phyloP scores from a whole-genome alignment of 805 yeast species.

The Lipomyces kockii region DNA sequence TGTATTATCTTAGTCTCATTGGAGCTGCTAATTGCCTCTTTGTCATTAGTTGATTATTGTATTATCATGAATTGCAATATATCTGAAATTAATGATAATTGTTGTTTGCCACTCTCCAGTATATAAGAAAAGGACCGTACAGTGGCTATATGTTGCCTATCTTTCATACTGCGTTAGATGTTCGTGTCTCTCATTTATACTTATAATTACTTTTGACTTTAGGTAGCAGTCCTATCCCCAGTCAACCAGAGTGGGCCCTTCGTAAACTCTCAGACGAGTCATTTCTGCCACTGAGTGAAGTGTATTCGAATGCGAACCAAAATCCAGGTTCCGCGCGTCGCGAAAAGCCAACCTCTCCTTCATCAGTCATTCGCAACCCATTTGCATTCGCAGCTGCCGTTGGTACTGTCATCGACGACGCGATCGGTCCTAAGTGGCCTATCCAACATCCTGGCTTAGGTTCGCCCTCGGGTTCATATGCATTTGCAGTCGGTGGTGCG shows the following conservation, averaged over 20 bases:
- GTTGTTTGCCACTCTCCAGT: not conserved
- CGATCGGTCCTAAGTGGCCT: too few species aligned
- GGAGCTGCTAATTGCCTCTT: not conserved
- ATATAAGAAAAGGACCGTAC: not conserved
- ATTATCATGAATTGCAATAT: constrained; percentile 7
- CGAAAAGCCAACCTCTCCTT: not conserved
- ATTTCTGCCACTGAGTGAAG: constrained; percentile 6
- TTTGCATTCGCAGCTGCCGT: too few species aligned
- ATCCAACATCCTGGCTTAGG: too few species aligned
- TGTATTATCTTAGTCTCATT: not conserved
- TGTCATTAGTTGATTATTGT: constrained; percentile 1
- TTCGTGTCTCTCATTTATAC: not conserved
- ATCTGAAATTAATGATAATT: constrained; percentile 7
- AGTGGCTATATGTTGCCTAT: not conserved
- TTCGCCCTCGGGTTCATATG: constrained; percentile 5
- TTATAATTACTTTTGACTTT: not conserved
- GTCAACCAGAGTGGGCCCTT: not conserved
- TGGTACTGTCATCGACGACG: too few species aligned
- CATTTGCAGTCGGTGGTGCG: not conserved
- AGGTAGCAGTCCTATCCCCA: not conserved
- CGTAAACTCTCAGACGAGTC: constrained; percentile 1
- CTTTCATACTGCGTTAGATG: not conserved
- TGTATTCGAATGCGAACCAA: constrained; percentile 2
- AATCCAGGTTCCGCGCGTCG: not conserved
- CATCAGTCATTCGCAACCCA: not conserved